These are phyloP conservation scores for Calonectria multiphialidica DNA, from an alignment of 2,329 filamentous ascomycete species.

Conservation along the genomic window DNA sequence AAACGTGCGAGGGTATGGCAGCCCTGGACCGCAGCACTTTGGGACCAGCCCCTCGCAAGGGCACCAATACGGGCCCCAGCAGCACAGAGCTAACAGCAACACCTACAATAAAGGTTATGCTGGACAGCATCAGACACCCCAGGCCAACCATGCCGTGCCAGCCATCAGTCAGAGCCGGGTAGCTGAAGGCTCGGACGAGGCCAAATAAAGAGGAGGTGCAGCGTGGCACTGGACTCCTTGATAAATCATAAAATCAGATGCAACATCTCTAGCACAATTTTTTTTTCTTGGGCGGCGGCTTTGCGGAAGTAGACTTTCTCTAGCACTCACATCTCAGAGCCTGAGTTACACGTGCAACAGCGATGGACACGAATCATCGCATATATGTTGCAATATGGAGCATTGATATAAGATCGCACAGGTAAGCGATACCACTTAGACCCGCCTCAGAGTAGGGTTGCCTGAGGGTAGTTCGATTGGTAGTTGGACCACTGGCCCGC, in stretches of 20 bases:
- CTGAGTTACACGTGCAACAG: conserved; percentile 33
- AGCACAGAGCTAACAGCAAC: conserved; percentile 67
- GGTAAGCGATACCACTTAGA: conserved; percentile 32
- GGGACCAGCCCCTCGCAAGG: conserved; percentile 74
- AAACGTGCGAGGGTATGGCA: conserved; percentile 71
- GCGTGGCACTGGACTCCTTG: conserved; percentile 25
- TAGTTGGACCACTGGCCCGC: conserved; percentile 34
- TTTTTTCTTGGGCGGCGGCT: conserved; percentile 39
- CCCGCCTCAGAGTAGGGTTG: conserved; percentile 27
- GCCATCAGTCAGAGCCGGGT: conserved; percentile 48
- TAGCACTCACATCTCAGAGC: conserved; percentile 40
- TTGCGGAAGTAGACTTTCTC: conserved; percentile 36
- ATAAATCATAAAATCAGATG: conserved; percentile 35
- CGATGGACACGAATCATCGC: conserved; percentile 37
- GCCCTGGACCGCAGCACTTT: conserved; percentile 71
- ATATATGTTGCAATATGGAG: conserved; percentile 37
- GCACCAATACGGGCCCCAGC: conserved; percentile 72
- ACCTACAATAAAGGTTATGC: conserved; percentile 66
- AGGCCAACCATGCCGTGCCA: conserved; percentile 50
- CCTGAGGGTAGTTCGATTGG: conserved; percentile 32
- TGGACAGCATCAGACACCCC: conserved; percentile 56
- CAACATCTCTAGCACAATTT: conserved; percentile 38
- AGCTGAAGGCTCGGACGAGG: conserved; percentile 58
- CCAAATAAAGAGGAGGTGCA: conserved; percentile 53
- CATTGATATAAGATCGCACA: conserved; percentile 37